A percentile compares a stretch with the other conserved stretches of the same genome.
These are phyloP conservation scores for Geranium brycei DNA, from an alignment of 345 rosid species.

Conservation along the genomic window DNA sequence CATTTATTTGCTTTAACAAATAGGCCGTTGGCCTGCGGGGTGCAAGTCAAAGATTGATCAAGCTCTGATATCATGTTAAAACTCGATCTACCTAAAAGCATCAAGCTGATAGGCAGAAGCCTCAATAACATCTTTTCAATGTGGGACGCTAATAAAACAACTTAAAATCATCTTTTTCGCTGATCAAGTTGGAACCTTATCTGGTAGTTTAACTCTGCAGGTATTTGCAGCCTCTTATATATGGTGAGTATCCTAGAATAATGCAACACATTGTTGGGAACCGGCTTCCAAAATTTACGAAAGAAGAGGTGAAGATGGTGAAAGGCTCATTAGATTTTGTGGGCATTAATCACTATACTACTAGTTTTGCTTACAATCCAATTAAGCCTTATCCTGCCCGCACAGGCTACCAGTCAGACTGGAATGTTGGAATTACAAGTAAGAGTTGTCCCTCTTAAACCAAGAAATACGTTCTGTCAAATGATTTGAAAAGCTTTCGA, in stretches of 20 bases:
- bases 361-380: conserved; percentile 32
- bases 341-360: conserved; percentile 52
- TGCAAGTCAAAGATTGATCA: no score
- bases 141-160: no score
- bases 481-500: neutral
- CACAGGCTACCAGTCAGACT: conserved; percentile 37
- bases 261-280: conserved; percentile 33
- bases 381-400: conserved; percentile 13
- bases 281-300: conserved; percentile 41
- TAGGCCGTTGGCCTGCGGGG: no score
- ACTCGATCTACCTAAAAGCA: no score
- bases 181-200: no score
- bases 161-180: no score
- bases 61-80: no score
- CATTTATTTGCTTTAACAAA: no score
- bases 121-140: no score
- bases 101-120: no score
- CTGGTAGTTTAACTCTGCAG: conserved; percentile 12
- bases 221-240: conserved; percentile 53
- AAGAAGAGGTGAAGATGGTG: conserved; percentile 27
- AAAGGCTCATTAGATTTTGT: conserved; percentile 36
- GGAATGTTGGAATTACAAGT: conserved; percentile 41
- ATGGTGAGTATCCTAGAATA: conserved; percentile 57
- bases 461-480: neutral
- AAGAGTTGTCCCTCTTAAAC: conserved; percentile 8